Conservation (phyloP, 208 protist species). For the Acanthamoeba royreba region DNA sequence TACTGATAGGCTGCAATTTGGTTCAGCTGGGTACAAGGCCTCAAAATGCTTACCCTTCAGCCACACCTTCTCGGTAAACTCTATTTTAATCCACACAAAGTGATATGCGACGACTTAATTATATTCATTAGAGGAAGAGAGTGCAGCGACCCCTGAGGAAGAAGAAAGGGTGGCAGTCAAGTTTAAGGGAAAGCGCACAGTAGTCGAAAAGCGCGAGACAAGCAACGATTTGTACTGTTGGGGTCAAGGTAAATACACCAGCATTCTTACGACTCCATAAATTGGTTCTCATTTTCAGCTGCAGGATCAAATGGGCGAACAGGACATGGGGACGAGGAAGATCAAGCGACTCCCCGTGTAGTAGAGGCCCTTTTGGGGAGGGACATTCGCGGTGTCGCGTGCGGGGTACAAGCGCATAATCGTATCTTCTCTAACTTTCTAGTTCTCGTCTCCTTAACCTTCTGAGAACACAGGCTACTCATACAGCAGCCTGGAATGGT, state of each 20-base stretch:
- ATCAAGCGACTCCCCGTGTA: not conserved
- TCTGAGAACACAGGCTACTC: no score
- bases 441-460: no score
- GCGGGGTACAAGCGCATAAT: no score
- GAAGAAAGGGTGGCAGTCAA: constrained; percentile 1
- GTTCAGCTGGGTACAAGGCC: not conserved
- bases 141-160: not conserved
- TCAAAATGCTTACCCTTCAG: not conserved
- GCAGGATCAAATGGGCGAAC: not conserved
- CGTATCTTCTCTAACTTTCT: no score
- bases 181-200: not conserved
- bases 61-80: no score
- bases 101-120: no score
- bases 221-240: constrained; percentile 13
- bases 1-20: not conserved
- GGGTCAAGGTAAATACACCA: not conserved
- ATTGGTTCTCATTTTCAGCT: no score
- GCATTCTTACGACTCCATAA: no score
- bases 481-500: not conserved
- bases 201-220: not conserved
- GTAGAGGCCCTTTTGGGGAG: not conserved
- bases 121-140: not conserved
- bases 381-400: not conserved
- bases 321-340: not conserved
- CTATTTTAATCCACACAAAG: no score